A percentile compares a stretch with the other conserved stretches of the same genome.
Evolutionary conservation across 2,329 filamentous ascomycete species (phyloP).

Genomic region (Colletotrichum kahawae): DNA sequence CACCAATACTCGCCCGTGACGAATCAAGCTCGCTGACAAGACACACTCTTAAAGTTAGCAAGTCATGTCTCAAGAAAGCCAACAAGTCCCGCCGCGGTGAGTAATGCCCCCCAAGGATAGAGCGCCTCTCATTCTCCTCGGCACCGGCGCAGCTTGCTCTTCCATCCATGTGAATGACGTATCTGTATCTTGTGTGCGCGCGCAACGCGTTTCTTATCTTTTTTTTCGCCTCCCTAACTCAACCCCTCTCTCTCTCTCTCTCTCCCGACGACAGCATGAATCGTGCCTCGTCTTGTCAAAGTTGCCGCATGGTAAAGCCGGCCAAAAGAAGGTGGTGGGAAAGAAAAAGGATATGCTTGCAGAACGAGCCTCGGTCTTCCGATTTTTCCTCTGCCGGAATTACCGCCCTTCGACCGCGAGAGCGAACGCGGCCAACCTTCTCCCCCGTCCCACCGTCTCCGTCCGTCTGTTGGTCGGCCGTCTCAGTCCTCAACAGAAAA

Average conservation of each 20-base stretch:
- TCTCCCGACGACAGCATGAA: not conserved
- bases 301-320: not conserved
- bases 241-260: not conserved
- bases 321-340: not conserved
- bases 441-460: not conserved
- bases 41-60: not conserved
- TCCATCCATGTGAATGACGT: slow-evolving; percentile 6
- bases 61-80: slow-evolving; percentile 7
- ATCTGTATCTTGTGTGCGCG: not conserved
- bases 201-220: not conserved
- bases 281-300: not conserved
- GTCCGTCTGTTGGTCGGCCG: not conserved
- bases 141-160: not conserved
- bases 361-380: not conserved
- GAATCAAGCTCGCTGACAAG: not conserved
- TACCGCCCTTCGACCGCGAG: not conserved
- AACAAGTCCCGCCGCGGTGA: not conserved
- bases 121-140: not conserved
- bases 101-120: not conserved
- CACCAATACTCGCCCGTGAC: not conserved
- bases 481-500: not conserved
- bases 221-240: not conserved
- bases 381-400: not conserved
- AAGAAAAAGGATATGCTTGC: not conserved
- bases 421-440: not conserved